A percentile compares a stretch with the other conserved stretches of the same genome.
Conservation (phyloP, 805 yeast genomes). For the Yarrowia sp. region DNA sequence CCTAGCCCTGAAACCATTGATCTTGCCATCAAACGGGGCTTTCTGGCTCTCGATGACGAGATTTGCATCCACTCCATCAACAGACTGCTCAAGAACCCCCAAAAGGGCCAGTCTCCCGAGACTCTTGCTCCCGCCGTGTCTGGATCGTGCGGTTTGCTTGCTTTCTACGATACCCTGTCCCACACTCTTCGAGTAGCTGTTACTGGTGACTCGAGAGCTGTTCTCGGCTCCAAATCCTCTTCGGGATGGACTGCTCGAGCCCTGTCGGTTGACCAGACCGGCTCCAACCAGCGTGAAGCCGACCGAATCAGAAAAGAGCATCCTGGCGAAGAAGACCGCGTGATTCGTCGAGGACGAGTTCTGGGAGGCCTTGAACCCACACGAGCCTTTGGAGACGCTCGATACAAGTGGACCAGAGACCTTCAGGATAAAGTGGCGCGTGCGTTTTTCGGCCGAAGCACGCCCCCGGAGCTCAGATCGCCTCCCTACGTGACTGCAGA, state of each 20-base stretch:
- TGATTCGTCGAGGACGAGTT: conserved; percentile 84
- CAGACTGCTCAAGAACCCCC: conserved; percentile 69
- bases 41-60: conserved; percentile 82
- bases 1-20: conserved; percentile 77
- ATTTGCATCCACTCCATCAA: conserved; percentile 79
- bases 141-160: conserved; percentile 90
- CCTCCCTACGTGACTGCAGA: conserved; percentile 99
- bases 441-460: conserved; percentile 77
- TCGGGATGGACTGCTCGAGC: conserved; percentile 87
- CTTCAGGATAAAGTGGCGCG: conserved; percentile 76
- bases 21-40: conserved; percentile 80
- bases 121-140: conserved; percentile 89
- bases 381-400: conserved; percentile 96
- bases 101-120: conserved; percentile 68
- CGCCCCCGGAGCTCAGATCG: conserved; percentile 72
- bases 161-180: conserved; percentile 82
- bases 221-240: conserved; percentile 66
- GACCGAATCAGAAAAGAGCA: conserved; percentile 83
- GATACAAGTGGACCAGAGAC: conserved; percentile 81
- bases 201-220: conserved; percentile 94
- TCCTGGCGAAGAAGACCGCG: conserved; percentile 82
- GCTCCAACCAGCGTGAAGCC: conserved; percentile 86
- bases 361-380: conserved; percentile 94
- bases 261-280: conserved; percentile 90
- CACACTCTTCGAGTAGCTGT: conserved; percentile 85